Conservation (phyloP, 176 grass and related monocot genomes). For the Oryza glumipatula region DNA sequence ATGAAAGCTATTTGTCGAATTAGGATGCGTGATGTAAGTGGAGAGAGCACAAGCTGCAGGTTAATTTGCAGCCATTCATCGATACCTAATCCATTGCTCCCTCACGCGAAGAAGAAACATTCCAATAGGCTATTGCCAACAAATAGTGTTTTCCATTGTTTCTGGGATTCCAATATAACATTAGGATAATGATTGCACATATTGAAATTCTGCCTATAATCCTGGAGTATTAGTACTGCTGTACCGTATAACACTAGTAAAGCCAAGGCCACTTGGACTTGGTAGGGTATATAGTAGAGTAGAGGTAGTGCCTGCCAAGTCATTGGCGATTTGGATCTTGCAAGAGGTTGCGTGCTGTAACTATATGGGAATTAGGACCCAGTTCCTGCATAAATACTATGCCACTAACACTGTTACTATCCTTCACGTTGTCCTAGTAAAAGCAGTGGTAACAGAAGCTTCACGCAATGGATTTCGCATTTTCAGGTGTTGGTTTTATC, state of each 20-base stretch:
- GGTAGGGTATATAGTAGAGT: not conserved
- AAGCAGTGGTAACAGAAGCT: constrained; percentile 5
- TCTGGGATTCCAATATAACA: constrained; percentile 47
- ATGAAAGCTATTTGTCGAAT: constrained; percentile 27
- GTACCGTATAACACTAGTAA: not conserved
- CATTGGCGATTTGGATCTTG: constrained; percentile 30
- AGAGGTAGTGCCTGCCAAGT: constrained; percentile 44
- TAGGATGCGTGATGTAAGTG: constrained; percentile 36
- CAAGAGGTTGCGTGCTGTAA: not conserved
- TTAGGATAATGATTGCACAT: constrained; percentile 15
- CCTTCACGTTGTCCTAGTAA: not conserved
- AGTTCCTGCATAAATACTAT: constrained; percentile 45
- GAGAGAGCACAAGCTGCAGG: constrained; percentile 35
- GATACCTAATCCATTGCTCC: not conserved
- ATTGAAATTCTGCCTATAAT: constrained; percentile 20
- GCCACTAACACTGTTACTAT: constrained; percentile 13
- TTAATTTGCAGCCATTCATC: constrained; percentile 25
- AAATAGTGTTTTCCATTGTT: constrained; percentile 45
- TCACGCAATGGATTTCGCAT: not conserved
- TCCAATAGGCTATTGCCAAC: constrained; percentile 28
- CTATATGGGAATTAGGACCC: not conserved
- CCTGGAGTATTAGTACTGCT: not conserved
- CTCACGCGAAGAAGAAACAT: constrained; percentile 2
- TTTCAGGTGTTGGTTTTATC: constrained; percentile 19
- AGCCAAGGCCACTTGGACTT: constrained; percentile 17